phyloP scores from a whole-genome alignment of 768 basidiomycete species.

The Boletus edulis region DNA sequence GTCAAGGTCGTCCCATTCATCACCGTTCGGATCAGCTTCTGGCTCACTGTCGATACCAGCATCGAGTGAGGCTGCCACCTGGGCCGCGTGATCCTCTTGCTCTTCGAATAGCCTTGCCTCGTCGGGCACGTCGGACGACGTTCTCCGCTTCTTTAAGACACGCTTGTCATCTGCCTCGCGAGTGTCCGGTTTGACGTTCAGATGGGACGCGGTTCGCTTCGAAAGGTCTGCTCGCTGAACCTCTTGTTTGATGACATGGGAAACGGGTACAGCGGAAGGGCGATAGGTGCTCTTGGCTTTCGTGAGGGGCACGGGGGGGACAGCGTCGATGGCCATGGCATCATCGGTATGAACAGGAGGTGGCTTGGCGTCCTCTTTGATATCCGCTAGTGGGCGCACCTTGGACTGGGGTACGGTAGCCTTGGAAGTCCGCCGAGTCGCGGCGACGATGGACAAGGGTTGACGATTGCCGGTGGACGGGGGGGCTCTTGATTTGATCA shows the following conservation, averaged over 20 bases:
- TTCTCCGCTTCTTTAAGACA: constrained; percentile 71
- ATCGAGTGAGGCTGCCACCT: constrained; percentile 43
- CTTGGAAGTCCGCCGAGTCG: constrained; percentile 39
- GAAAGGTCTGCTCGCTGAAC: constrained; percentile 27
- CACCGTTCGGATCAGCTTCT: constrained; percentile 64
- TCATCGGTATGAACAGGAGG: constrained; percentile 41
- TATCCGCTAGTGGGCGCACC: constrained; percentile 24
- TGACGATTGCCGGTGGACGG: constrained; percentile 39
- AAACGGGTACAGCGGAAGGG: constrained; percentile 23
- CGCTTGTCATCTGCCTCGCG: constrained; percentile 57
- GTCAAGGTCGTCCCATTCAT: constrained; percentile 89
- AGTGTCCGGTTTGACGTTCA: constrained; percentile 32
- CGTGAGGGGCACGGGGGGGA: constrained; percentile 21
- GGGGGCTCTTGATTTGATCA: constrained; percentile 48
- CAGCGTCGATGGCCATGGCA: constrained; percentile 51
- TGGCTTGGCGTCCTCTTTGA: constrained; percentile 26
- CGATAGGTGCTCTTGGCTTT: constrained; percentile 21
- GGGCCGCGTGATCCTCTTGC: constrained; percentile 30
- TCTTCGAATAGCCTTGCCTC: constrained; percentile 44
- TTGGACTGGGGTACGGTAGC: constrained; percentile 22
- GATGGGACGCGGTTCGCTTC: constrained; percentile 33
- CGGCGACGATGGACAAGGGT: constrained; percentile 53
- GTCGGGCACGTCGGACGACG: constrained; percentile 62
- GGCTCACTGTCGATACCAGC: constrained; percentile 42
- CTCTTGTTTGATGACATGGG: constrained; percentile 28